These are phyloP conservation scores for Puccinia brachypodii DNA, from an alignment of 1,284 basidiomycete species.

Conservation along the genomic window DNA sequence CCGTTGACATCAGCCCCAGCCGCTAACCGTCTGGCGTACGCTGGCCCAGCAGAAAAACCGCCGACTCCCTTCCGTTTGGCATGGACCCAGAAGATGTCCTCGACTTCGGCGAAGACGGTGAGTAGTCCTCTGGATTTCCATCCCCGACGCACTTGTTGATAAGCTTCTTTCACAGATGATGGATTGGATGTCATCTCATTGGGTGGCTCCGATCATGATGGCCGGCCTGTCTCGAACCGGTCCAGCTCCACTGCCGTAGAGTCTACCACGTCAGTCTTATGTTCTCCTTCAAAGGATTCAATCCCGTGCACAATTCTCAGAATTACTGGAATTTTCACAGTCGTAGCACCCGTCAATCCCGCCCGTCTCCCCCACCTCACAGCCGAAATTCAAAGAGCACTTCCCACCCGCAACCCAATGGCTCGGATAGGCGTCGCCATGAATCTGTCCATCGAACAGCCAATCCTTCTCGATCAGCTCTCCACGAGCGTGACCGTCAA, in stretches of 20 bases:
- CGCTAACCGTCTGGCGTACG: too few species aligned
- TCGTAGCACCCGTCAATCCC: constrained; percentile 10
- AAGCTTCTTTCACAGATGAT: constrained; percentile 28
- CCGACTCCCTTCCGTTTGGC: not conserved
- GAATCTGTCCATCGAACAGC: not conserved
- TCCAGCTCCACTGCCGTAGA: constrained; percentile 27
- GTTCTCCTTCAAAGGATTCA: not conserved
- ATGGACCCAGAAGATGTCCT: constrained; percentile 49
- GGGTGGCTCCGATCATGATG: constrained; percentile 48
- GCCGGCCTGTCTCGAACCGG: constrained; percentile 22
- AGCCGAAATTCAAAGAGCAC: not conserved
- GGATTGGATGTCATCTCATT: constrained; percentile 46
- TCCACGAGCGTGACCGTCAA: not conserved
- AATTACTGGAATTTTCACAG: not conserved
- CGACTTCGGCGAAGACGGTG: constrained; percentile 48
- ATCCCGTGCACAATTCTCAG: too few species aligned
- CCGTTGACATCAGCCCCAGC: too few species aligned
- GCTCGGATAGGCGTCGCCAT: constrained; percentile 10
- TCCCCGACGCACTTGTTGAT: not conserved
- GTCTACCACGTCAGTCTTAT: constrained; percentile 14
- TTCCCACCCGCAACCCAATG: constrained; percentile 7
- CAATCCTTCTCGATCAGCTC: not conserved
- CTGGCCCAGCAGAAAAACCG: not conserved
- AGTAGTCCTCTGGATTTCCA: not conserved
- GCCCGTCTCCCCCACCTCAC: not conserved